Evolutionary conservation across 2,329 filamentous ascomycete species (phyloP).

Genomic region (Colletotrichum camelliae): DNA sequence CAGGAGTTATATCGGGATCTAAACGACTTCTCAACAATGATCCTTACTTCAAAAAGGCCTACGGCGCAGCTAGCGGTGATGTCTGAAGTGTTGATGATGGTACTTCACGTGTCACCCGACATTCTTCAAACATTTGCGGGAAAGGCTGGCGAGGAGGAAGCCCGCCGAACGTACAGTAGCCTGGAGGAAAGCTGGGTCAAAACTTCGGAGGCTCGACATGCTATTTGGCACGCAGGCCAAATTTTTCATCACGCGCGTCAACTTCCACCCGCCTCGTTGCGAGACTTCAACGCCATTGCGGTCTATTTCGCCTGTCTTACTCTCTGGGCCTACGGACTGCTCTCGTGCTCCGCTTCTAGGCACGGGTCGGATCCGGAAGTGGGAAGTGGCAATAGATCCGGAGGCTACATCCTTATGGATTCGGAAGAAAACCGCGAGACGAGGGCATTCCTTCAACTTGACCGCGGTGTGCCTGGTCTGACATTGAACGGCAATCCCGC

Average conservation of each 20-base stretch:
- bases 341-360: neutral
- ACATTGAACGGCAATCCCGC: constrained; percentile 13
- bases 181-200: constrained; percentile 39
- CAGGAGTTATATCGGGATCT: constrained; percentile 35
- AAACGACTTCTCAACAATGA: constrained; percentile 28
- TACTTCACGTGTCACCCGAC: constrained; percentile 45
- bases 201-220: constrained; percentile 36
- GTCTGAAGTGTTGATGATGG: constrained; percentile 24
- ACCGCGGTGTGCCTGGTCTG: constrained; percentile 13
- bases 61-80: constrained; percentile 17
- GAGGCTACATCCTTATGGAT: constrained; percentile 6
- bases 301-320: constrained; percentile 32
- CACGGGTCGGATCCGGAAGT: neutral
- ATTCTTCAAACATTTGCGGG: constrained; percentile 47
- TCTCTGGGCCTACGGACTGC: constrained; percentile 29
- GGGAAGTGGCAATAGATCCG: neutral
- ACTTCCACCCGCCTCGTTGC: constrained; percentile 22
- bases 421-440: constrained; percentile 19
- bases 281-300: constrained; percentile 28
- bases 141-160: constrained; percentile 44
- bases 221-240: constrained; percentile 33
- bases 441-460: constrained; percentile 15
- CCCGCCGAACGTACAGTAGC: constrained; percentile 35
- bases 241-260: constrained; percentile 27
- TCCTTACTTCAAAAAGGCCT: constrained; percentile 16